Evolutionary conservation across 768 basidiomycete species (phyloP).

Genomic region (Termitomyces sp.): DNA sequence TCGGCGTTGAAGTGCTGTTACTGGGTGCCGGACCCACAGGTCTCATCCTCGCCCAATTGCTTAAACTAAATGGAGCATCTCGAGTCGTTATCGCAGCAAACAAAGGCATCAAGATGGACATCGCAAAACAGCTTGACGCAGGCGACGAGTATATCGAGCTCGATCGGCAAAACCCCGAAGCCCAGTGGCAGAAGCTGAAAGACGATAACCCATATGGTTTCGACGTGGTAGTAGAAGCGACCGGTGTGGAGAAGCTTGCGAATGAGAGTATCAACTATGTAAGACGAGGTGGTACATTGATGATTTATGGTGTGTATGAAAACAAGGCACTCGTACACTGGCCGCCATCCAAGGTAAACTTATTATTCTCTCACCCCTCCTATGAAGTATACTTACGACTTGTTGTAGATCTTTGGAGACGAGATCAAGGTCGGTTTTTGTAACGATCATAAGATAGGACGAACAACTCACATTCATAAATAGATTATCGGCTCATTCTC

Average conservation of each 20-base stretch:
- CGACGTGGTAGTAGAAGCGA: slow-evolving; percentile 68
- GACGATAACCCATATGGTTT: slow-evolving; percentile 84
- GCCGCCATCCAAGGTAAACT: slow-evolving; percentile 63
- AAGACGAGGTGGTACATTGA: slow-evolving; percentile 75
- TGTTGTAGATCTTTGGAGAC: slow-evolving; percentile 64
- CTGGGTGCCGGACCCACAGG: slow-evolving; percentile 90
- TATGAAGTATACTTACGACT: background rate
- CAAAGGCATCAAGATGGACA: slow-evolving; percentile 87
- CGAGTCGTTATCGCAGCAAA: slow-evolving; percentile 84
- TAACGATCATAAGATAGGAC: background rate
- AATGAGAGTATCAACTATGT: slow-evolving; percentile 90
- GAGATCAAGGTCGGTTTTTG: slow-evolving; percentile 35
- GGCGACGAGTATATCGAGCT: slow-evolving; percentile 87
- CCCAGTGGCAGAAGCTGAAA: slow-evolving; percentile 80
- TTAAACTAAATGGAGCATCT: slow-evolving; percentile 83
- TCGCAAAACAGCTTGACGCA: slow-evolving; percentile 74
- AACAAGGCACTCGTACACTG: slow-evolving; percentile 82
- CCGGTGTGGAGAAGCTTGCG: slow-evolving; percentile 82
- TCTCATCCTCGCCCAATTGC: slow-evolving; percentile 83
- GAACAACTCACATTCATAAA: background rate
- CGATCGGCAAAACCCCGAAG: slow-evolving; percentile 66
- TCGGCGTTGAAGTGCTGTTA: slow-evolving; percentile 81
- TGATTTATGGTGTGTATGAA: slow-evolving; percentile 91
- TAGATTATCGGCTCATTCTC: slow-evolving; percentile 92
- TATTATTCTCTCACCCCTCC: too few species aligned